A percentile compares a stretch with the other conserved stretches of the same genome.
Evolutionary conservation across 2,329 filamentous ascomycete species (phyloP).

Genomic region (Cadophora sp.): DNA sequence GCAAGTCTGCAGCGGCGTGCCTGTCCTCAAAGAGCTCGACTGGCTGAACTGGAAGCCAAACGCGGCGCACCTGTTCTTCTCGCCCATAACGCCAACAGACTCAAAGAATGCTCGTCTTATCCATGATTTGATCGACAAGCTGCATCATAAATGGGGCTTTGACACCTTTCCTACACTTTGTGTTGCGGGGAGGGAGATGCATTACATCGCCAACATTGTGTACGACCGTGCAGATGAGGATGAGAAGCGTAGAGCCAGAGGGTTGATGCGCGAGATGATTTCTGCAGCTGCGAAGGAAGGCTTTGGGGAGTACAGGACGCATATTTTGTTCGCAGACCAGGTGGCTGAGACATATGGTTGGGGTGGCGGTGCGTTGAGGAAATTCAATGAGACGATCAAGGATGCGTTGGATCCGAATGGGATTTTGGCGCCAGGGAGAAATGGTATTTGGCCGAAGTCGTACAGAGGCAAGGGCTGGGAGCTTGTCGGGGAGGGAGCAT

Average conservation of each 20-base stretch:
- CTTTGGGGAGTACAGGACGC: conserved; percentile 55
- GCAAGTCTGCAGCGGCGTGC: conserved; percentile 42
- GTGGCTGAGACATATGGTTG: conserved; percentile 53
- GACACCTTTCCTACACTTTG: conserved; percentile 59
- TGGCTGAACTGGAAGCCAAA: conserved; percentile 61
- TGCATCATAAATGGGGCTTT: conserved; percentile 55
- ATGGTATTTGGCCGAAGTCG: conserved; percentile 45
- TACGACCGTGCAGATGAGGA: conserved; percentile 55
- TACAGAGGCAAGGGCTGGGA: conserved; percentile 33
- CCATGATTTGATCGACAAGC: conserved; percentile 53
- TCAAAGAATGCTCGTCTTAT: conserved; percentile 52
- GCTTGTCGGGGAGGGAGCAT: conserved; percentile 23
- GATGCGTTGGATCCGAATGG: conserved; percentile 56
- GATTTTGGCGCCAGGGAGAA: conserved; percentile 54
- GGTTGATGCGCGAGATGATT: conserved; percentile 49
- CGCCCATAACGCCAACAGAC: conserved; percentile 47
- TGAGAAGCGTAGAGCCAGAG: conserved; percentile 47
- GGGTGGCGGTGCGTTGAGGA: conserved; percentile 50
- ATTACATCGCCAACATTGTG: conserved; percentile 61
- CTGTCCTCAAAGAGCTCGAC: conserved; percentile 44
- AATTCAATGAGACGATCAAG: conserved; percentile 54
- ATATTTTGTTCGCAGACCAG: conserved; percentile 53
- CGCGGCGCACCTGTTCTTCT: conserved; percentile 58
- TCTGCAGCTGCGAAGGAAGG: conserved; percentile 50
- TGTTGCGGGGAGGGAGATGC: conserved; percentile 59